A percentile compares a stretch with the other conserved stretches of the same genome.
phyloP scores from a whole-genome alignment of 2,329 filamentous ascomycete species.

The Pseudogymnoascus sp. region DNA sequence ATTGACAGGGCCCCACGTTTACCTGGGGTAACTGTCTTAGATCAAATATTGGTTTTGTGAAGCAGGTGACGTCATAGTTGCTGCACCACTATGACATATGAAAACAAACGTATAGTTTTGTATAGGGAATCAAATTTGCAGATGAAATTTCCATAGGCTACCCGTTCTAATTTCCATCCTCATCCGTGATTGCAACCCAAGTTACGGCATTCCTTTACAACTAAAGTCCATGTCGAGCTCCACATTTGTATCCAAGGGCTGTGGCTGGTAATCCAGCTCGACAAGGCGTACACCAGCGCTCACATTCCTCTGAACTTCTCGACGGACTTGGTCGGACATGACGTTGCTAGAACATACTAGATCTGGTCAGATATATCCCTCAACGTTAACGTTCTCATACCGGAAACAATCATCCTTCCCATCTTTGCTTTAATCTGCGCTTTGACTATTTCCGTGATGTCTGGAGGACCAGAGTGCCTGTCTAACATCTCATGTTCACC shows the following conservation, averaged over 20 bases:
- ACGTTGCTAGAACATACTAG: neutral
- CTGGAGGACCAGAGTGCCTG: neutral
- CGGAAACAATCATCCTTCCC: neutral
- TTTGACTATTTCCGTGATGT: neutral
- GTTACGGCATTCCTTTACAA: neutral
- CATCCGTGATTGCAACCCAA: neutral
- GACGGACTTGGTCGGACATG: neutral
- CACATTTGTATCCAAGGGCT: neutral
- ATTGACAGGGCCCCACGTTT: neutral
- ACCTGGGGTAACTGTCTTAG: neutral
- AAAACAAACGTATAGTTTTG: neutral
- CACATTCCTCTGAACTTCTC: neutral
- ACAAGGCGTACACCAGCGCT: neutral
- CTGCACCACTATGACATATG: neutral
- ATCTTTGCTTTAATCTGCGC: neutral
- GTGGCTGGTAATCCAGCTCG: neutral
- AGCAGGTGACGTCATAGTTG: neutral
- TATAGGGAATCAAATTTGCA: neutral
- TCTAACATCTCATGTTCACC: neutral
- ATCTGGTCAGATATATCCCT: neutral
- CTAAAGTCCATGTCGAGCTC: neutral
- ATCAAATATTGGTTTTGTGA: neutral
- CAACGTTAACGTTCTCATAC: neutral
- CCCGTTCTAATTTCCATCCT: neutral
- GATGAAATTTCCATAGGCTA: neutral